Evolutionary conservation across 225 moss, liverwort and hornwort genomes (phyloP).

Genomic region (Asterella californica): DNA sequence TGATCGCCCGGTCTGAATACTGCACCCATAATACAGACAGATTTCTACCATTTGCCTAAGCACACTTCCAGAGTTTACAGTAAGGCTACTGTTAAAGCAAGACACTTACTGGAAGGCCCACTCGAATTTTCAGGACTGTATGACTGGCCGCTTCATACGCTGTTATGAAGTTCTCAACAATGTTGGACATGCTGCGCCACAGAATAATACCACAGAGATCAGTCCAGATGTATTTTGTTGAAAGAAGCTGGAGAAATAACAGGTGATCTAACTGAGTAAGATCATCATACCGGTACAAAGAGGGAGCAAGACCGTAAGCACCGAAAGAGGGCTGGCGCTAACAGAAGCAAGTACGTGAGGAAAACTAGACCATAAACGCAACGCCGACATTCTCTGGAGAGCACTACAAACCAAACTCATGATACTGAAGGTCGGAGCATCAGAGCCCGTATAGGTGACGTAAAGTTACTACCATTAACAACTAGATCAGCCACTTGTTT

Average conservation of each 20-base stretch:
- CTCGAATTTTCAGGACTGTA: constrained; percentile 56
- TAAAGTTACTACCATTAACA: too few relatives aligned
- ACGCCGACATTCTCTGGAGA: too few relatives aligned
- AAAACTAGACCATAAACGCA: too few relatives aligned
- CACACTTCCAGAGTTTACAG: neutral
- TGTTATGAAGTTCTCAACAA: constrained; percentile 65
- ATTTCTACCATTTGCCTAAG: neutral
- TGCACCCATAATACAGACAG: neutral
- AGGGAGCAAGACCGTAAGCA: too few relatives aligned
- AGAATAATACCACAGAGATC: neutral
- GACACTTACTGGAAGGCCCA: constrained; percentile 89
- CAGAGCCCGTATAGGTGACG: too few relatives aligned
- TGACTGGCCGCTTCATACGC: constrained; percentile 61
- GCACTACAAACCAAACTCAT: too few relatives aligned
- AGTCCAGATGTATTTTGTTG: neutral
- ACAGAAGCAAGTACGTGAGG: too few relatives aligned
- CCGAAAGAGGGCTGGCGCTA: too few relatives aligned
- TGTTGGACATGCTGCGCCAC: constrained; percentile 55
- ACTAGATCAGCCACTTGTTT: neutral
- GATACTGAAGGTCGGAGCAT: neutral
- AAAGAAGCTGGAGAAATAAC: neutral
- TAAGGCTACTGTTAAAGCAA: neutral
- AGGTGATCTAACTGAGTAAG: too few relatives aligned
- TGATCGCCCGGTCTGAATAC: neutral
- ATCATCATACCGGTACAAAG: too few relatives aligned